Conservation (phyloP, 2,329 filamentous ascomycete species). For the Malbranchea cinnamomea region DNA sequence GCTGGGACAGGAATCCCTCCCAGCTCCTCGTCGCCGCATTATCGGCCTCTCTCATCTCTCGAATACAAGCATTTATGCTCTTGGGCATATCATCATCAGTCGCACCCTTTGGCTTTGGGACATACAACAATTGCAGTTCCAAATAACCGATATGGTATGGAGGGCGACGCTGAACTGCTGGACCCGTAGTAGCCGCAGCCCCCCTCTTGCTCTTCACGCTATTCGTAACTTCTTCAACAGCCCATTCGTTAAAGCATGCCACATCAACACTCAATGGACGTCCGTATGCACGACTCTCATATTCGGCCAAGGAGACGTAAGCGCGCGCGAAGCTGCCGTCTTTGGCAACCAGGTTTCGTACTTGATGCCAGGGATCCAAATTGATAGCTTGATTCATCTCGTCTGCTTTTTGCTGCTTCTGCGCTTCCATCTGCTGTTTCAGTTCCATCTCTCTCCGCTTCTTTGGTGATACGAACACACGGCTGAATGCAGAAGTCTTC, state of each 20-base stretch:
- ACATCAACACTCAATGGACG: constrained; percentile 78
- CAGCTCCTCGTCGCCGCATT: constrained; percentile 61
- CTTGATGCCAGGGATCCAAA: constrained; percentile 55
- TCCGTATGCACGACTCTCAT: constrained; percentile 77
- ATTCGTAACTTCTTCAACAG: constrained; percentile 67
- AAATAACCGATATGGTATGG: constrained; percentile 97
- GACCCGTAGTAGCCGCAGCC: constrained; percentile 45
- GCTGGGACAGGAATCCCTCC: constrained; percentile 86
- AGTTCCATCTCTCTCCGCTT: constrained; percentile 91
- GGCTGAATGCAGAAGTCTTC: constrained; percentile 80
- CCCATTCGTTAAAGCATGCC: constrained; percentile 98
- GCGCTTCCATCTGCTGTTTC: constrained; percentile 67
- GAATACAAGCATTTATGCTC: constrained; percentile 93
- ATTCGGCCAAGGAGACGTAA: constrained; percentile 86
- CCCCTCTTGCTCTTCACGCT: constrained; percentile 92
- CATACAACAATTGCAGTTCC: constrained; percentile 84
- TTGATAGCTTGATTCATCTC: constrained; percentile 43
- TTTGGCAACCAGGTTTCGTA: constrained; percentile 72
- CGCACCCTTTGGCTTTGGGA: constrained; percentile 75
- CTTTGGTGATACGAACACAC: constrained; percentile 85
- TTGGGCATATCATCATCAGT: constrained; percentile 96
- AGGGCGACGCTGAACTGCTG: constrained; percentile 47
- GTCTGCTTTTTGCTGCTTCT: constrained; percentile 53
- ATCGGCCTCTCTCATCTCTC: constrained; percentile 84
- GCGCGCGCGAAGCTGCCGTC: constrained; percentile 91